Evolutionary conservation across 2,329 filamentous ascomycete genomes (phyloP), one percentile per base, ranked within the genome.

Genomic region (Pestalotiopsis sp.): DNA sequence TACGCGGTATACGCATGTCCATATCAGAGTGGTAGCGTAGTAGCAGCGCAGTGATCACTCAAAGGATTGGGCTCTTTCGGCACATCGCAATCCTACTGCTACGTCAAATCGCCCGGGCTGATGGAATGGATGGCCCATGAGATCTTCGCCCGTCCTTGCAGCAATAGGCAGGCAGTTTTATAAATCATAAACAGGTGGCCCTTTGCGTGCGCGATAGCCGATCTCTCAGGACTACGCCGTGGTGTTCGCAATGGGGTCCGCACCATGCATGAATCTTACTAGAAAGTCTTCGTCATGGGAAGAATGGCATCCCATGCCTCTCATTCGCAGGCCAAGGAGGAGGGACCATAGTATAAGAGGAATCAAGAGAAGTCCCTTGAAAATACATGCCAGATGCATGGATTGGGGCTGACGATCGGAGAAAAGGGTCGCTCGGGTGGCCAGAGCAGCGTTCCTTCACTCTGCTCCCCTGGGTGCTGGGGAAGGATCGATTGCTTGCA

Each of bases 61-160:
- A 6, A 36, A 52, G 45, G 45, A 52, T 52, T 52, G 17, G 45
- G 4, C 45, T 20, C n/a, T 20, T 52, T 52, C 45, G 45, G 45
- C 45, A 52, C 45, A 52, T 52, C 45, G 45, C 45, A 52, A 52
- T 52, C 45, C 45, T 52, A 52, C 45, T 52, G 45, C 17, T 52
- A 52, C 45, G 31, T 36, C 45, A 11, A 52, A 52, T 52, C 45
- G 45, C 20, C 17, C 20, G 45, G n/a, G 20, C 45, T n/a, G 45
- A 49, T 36, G 31, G 31, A 36, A 36, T 36, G 31, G 31, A 9
- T 36, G 31, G 45, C 20, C 45, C 45, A 62, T 14, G 31, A 36
- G 31, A 62, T 38, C 59, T 39, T 62, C 59, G 59, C 59, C 38
- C 36, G 17, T 62, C 59, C 59, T n/a, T 52, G 59, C 31, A 62